Base-by-base conservation (phyloP, 2,329 filamentous ascomycete genomes). In the Talaromyces pinophilus region DNA sequence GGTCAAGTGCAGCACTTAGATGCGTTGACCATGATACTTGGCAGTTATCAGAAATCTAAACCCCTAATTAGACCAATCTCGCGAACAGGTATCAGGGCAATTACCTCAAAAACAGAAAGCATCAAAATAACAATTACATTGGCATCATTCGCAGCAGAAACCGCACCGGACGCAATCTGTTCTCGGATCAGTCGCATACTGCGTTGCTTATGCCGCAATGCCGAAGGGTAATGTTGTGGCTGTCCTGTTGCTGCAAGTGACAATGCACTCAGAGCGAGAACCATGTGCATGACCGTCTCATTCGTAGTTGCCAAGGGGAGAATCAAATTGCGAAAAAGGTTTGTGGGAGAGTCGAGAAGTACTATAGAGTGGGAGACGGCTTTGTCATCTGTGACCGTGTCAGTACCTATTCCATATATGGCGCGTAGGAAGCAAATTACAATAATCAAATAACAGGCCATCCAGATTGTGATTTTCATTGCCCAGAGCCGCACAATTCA, bases 141-240 rank as follows among this genome's bases (percentile, higher is more conserved):
- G n/a, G 65, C 62, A 30, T 68, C 59, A n/a, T 62, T 67, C 19
- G 55, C 67, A 4, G 67, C 65, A 30, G 67, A 59, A 17, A 62
- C 44, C 2, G 57, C 48, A 28, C 65, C 38, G 6, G 17, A 44
- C 8, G 64, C 62, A 28, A 68, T 68, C 33, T 67, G 42, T 40
- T 67, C 46, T 30, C 67, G 67, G n/a, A 68, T 63, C 5, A 68
- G 52, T 11, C 57, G 67, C 62, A 68, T 65, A 17, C 46, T 59
- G n/a, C 67, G 67, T 62, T 68, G 67, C 35, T 68, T 68, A 22
- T 68, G 67, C 19, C 67, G 67, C 40, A 68, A 46, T 30, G 67
- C 67, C 5, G 50, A 35, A 13, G 62, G 28, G 22, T 67, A 68
- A 13, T 62, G 60, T 5, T 65, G 46, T 1, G 55, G 10, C 17